phyloP scores from a whole-genome alignment of 345 rosid genomes.

The Lepidium africanum region DNA sequence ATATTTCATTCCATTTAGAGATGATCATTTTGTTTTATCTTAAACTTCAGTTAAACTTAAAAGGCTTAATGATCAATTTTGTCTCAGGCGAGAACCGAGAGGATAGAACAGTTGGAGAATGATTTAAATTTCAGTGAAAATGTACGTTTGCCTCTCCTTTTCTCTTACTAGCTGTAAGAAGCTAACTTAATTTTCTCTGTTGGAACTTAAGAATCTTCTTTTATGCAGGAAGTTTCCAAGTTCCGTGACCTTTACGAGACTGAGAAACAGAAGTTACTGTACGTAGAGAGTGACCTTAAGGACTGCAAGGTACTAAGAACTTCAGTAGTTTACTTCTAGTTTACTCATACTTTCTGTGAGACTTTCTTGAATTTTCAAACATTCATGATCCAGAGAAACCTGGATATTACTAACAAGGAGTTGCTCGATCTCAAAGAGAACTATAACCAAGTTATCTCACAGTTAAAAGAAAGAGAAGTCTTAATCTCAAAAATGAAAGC shows the following conservation, averaged over 20 bases:
- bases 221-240: constrained; percentile 56
- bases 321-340: not conserved
- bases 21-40: too few species aligned
- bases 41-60: too few species aligned
- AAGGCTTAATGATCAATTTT: not conserved
- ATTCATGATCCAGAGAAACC: constrained; percentile 42
- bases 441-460: constrained; percentile 32
- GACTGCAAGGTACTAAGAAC: constrained; percentile 55
- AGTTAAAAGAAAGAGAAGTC: constrained; percentile 50
- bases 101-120: constrained; percentile 72
- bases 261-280: constrained; percentile 68
- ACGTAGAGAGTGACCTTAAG: constrained; percentile 51
- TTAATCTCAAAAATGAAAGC: constrained; percentile 47
- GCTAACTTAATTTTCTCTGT: not conserved
- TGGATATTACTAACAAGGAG: constrained; percentile 47
- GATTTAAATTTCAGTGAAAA: constrained; percentile 48
- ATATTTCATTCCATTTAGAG: not conserved
- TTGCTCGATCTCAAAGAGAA: constrained; percentile 58
- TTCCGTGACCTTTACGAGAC: constrained; percentile 53
- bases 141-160: constrained; percentile 34
- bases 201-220: constrained; percentile 5
- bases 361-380: not conserved
- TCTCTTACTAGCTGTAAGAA: not conserved
- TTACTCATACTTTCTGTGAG: not conserved
- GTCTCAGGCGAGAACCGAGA: constrained; percentile 60